Conservation (phyloP, 805 yeast species). For the Ogataea salicorniae region DNA sequence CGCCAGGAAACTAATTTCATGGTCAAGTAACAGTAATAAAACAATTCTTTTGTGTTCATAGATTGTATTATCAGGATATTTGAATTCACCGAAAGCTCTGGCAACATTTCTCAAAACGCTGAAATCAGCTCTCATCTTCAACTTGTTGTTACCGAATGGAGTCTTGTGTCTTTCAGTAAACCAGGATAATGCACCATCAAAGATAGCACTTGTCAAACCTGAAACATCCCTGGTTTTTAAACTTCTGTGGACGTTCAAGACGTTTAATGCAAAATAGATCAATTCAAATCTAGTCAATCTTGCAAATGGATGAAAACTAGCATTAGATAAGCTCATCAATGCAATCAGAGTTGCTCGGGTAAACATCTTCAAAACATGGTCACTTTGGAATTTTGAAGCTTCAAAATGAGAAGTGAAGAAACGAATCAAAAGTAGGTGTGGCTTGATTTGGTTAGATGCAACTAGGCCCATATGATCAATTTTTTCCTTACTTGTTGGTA, state of each 20-base stretch:
- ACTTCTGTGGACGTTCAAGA: conserved; percentile 51
- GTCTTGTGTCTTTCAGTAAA: conserved; percentile 55
- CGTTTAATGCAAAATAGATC: conserved; percentile 59
- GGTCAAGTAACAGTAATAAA: conserved; percentile 58
- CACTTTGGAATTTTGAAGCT: conserved; percentile 69
- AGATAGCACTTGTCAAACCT: conserved; percentile 44
- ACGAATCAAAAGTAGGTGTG: conserved; percentile 65
- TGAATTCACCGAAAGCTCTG: conserved; percentile 22
- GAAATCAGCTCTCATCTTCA: conserved; percentile 67
- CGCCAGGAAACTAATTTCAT: conserved; percentile 66
- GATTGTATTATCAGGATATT: conserved; percentile 14
- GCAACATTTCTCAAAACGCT: conserved; percentile 52
- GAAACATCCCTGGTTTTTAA: conserved; percentile 41
- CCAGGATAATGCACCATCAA: conserved; percentile 76
- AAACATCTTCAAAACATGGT: conserved; percentile 62
- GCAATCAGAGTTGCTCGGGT: conserved; percentile 57
- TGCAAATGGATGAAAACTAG: conserved; percentile 81
- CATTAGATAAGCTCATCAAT: conserved; percentile 43
- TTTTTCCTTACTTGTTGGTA: conserved; percentile 69
- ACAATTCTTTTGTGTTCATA: conserved; percentile 49
- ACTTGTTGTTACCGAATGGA: conserved; percentile 81
- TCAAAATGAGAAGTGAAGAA: conserved; percentile 74
- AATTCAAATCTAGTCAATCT: conserved; percentile 72
- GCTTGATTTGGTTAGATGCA: conserved; percentile 46
- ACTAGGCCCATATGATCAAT: conserved; percentile 47